Evolutionary conservation across 805 yeast species (phyloP).

Genomic region (Torulaspora gathmanii): DNA sequence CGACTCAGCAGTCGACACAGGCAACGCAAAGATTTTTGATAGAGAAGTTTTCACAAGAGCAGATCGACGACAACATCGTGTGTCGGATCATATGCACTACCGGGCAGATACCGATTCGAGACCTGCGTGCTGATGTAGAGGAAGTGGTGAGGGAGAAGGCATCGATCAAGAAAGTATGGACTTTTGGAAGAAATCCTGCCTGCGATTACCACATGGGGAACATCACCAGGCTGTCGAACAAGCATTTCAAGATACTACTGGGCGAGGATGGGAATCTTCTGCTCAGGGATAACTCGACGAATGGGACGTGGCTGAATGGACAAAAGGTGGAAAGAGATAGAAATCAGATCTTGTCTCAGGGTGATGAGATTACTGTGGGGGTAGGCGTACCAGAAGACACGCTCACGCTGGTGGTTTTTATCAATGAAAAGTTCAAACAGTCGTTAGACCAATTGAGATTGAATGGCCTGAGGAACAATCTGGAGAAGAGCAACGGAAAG

Average conservation of each 20-base stretch:
- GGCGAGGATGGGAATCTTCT: conserved; percentile 49
- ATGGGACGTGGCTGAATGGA: conserved; percentile 86
- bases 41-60: conserved; percentile 38
- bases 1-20: conserved; percentile 44
- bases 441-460: conserved; percentile 20
- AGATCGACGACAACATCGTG: conserved; percentile 41
- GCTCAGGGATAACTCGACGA: conserved; percentile 69
- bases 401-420: conserved; percentile 44
- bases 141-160: conserved; percentile 25
- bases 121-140: conserved; percentile 38
- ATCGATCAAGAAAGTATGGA: conserved; percentile 47
- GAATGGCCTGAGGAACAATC: conserved; percentile 6
- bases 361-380: conserved; percentile 91
- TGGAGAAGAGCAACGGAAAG: neutral
- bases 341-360: conserved; percentile 78
- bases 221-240: conserved; percentile 65
- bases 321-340: conserved; percentile 66
- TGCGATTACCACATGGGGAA: conserved; percentile 62
- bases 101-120: conserved; percentile 48
- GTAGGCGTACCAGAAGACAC: conserved; percentile 74
- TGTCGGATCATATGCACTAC: conserved; percentile 58
- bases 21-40: conserved; percentile 37
- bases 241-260: conserved; percentile 69
- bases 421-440: conserved; percentile 37
- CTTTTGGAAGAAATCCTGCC: conserved; percentile 62